Evolutionary conservation across 2,329 filamentous ascomycete genomes (phyloP).

Genomic region (Diaporthe capsici): DNA sequence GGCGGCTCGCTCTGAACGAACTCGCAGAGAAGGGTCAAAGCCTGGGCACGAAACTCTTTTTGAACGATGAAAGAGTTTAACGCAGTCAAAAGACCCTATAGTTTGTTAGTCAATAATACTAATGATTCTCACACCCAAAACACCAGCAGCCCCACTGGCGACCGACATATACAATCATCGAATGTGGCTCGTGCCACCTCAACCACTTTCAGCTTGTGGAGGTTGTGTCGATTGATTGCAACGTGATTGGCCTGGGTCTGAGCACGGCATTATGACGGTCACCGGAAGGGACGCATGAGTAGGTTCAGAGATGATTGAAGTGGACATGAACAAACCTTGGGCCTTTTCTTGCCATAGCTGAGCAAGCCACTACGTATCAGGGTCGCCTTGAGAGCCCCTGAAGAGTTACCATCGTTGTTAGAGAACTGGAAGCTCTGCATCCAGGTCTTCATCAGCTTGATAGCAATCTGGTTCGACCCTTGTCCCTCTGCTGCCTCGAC

Average conservation of each 20-base stretch:
- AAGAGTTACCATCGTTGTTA: conserved; percentile 54
- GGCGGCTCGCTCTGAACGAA: conserved; percentile 85
- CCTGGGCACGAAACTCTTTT: conserved; percentile 73
- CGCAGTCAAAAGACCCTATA: conserved; percentile 74
- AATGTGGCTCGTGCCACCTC: not conserved
- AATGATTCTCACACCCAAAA: not conserved
- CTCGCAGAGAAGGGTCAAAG: conserved; percentile 77
- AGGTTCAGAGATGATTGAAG: not conserved
- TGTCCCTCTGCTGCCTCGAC: conserved; percentile 59
- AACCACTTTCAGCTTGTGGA: not conserved
- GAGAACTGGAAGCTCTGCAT: conserved; percentile 61
- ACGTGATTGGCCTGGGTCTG: not conserved
- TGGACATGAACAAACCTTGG: conserved; percentile 59
- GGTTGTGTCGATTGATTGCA: too few species aligned
- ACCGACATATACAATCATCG: not conserved
- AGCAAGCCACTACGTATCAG: conserved; percentile 67
- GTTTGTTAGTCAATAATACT: conserved; percentile 45
- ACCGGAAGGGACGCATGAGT: not conserved
- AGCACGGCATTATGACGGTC: not conserved
- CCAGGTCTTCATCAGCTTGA: conserved; percentile 71
- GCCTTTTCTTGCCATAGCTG: conserved; percentile 76
- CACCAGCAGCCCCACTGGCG: not conserved
- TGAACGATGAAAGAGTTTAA: conserved; percentile 77
- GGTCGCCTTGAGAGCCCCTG: conserved; percentile 62
- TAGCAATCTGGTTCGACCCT: conserved; percentile 64